Conservation (phyloP, 306 rosid genomes). For the Acacia confusa region DNA sequence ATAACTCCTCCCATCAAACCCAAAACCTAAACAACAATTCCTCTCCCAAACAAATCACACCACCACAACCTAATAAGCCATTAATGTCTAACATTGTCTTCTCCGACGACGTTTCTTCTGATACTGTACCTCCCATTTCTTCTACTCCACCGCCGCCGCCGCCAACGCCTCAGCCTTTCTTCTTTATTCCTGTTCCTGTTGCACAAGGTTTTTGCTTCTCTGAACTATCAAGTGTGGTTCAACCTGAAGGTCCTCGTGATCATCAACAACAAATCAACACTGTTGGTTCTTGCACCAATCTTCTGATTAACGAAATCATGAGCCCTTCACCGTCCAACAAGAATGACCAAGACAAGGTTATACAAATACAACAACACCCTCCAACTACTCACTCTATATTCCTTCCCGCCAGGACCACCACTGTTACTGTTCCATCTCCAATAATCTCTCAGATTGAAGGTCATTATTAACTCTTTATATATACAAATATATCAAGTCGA, state of each 20-base stretch:
- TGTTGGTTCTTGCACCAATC: constrained; percentile 53
- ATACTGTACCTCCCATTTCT: constrained; percentile 45
- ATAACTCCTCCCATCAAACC: constrained; percentile 29
- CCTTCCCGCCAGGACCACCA: constrained; percentile 34
- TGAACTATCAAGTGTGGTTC: constrained; percentile 58
- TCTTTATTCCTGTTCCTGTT: constrained; percentile 33
- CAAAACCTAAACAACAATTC: constrained; percentile 7
- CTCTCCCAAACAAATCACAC: background rate
- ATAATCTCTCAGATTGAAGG: constrained; percentile 58
- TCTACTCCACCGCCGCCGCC: constrained; percentile 44
- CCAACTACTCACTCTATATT: constrained; percentile 13
- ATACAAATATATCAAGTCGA: background rate
- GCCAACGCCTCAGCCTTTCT: constrained; percentile 41
- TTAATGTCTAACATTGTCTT: constrained; percentile 41
- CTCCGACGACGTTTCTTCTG: constrained; percentile 34
- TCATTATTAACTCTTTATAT: constrained; percentile 25
- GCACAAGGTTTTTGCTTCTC: constrained; percentile 73
- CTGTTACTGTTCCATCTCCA: constrained; percentile 46
- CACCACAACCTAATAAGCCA: background rate
- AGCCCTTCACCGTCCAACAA: constrained; percentile 52
- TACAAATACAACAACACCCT: constrained; percentile 41
- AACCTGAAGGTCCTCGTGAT: constrained; percentile 28
- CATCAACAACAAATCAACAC: constrained; percentile 28
- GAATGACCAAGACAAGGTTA: constrained; percentile 41
- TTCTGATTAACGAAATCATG: constrained; percentile 70